Evolutionary conservation across 2,329 filamentous ascomycete genomes (phyloP).

Genomic region (Zymoseptoria brevis): DNA sequence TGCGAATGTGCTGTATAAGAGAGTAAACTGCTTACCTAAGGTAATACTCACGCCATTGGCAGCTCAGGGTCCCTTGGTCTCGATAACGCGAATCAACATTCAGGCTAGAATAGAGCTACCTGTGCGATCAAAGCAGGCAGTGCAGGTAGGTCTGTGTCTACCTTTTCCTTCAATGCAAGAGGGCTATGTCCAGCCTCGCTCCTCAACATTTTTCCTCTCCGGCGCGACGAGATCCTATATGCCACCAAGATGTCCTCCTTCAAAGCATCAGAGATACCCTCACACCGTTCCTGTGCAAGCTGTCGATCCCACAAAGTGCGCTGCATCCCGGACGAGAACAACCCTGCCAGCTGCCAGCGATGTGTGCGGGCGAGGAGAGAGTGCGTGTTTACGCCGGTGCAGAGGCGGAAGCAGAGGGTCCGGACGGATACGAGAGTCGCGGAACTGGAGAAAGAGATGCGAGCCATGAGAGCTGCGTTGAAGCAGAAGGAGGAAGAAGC

Average conservation of each 20-base stretch:
- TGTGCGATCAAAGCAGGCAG: neutral
- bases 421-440: constrained; percentile 39
- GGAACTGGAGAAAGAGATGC: constrained; percentile 39
- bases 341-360: constrained; percentile 31
- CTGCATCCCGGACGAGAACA: constrained; percentile 31
- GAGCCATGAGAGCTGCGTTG: constrained; percentile 33
- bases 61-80: neutral
- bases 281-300: constrained; percentile 35
- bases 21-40: neutral
- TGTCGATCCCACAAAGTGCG: constrained; percentile 38
- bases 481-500: constrained; percentile 21
- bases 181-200: neutral
- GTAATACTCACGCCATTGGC: neutral
- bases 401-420: constrained; percentile 38
- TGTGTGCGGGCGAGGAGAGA: constrained; percentile 34
- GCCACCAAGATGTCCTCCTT: constrained; percentile 1
- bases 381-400: constrained; percentile 34
- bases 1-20: too few relatives aligned
- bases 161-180: neutral
- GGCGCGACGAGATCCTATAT: neutral
- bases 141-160: neutral
- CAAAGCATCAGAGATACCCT: constrained; percentile 13
- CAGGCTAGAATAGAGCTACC: neutral
- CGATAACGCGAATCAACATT: neutral
- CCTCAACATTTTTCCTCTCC: neutral